phyloP scores from a whole-genome alignment of 1,284 basidiomycete species.

The Crepidotus sp. region DNA sequence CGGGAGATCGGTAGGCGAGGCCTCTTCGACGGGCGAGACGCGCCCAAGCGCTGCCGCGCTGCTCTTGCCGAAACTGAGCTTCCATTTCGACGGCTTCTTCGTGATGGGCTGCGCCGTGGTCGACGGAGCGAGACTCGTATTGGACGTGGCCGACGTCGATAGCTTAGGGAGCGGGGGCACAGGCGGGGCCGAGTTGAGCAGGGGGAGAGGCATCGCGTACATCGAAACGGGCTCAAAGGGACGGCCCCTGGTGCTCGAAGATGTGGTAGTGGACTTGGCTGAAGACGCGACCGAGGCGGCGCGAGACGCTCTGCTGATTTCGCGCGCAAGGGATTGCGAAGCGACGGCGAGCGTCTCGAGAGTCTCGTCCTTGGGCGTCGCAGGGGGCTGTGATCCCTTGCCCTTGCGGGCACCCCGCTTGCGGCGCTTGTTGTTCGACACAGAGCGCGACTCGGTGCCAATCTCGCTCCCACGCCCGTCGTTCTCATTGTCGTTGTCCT shows the following conservation, averaged over 20 bases:
- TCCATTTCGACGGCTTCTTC: slow-evolving; percentile 78
- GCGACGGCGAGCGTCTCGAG: slow-evolving; percentile 69
- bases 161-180: slow-evolving; percentile 19
- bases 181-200: slow-evolving; percentile 23
- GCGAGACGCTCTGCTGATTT: slow-evolving; percentile 54
- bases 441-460: slow-evolving; percentile 40
- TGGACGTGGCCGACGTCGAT: slow-evolving; percentile 8
- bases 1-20: slow-evolving; percentile 23
- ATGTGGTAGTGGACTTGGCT: slow-evolving; percentile 23
- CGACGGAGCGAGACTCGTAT: too few species aligned
- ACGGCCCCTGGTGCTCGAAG: slow-evolving; percentile 21
- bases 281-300: slow-evolving; percentile 26
- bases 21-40: slow-evolving; percentile 39
- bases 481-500: slow-evolving; percentile 26
- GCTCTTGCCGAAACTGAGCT: slow-evolving; percentile 62
- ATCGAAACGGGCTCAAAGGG: slow-evolving; percentile 35
- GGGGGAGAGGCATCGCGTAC: slow-evolving; percentile 31
- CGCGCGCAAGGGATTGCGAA: slow-evolving; percentile 75
- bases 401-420: slow-evolving; percentile 74
- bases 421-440: slow-evolving; percentile 64
- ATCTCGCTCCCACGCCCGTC: slow-evolving; percentile 26
- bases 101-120: slow-evolving; percentile 29
- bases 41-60: slow-evolving; percentile 29
- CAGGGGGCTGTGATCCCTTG: slow-evolving; percentile 33
- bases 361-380: slow-evolving; percentile 40